Evolutionary conservation across 768 basidiomycete genomes (phyloP).

Genomic region (Amylocystis lapponica): DNA sequence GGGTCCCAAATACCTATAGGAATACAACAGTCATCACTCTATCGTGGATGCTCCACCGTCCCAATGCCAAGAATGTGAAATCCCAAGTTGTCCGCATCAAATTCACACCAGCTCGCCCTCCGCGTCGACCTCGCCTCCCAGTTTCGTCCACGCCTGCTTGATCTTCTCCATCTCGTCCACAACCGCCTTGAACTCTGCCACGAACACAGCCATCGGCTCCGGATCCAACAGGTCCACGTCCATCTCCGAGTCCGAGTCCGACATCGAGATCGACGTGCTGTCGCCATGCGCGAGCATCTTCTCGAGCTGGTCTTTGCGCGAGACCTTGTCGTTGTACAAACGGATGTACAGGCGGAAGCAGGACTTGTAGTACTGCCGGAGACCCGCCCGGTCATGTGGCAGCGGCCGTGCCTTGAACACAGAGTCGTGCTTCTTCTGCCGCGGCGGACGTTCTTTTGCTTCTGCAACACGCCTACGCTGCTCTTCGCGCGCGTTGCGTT

Average conservation of each 20-base stretch:
- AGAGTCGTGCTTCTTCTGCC: slow-evolving; percentile 21
- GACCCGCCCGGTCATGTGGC: slow-evolving; percentile 42
- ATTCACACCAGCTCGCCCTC: slow-evolving; percentile 4
- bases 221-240: slow-evolving; percentile 45
- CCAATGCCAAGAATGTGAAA: no score
- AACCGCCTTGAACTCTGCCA: slow-evolving; percentile 35
- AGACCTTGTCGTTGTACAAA: slow-evolving; percentile 39
- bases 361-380: slow-evolving; percentile 48
- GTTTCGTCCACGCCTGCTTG: slow-evolving; percentile 30
- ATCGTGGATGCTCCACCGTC: no score
- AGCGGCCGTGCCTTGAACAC: slow-evolving; percentile 19
- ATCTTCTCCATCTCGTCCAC: slow-evolving; percentile 52
- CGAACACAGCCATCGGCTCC: slow-evolving; percentile 11
- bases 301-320: slow-evolving; percentile 48
- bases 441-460: slow-evolving; percentile 19
- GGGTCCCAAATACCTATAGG: no score
- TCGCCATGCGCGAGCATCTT: slow-evolving; percentile 39
- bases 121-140: slow-evolving; percentile 13
- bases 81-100: no score
- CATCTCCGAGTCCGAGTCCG: slow-evolving; percentile 26
- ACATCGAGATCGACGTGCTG: slow-evolving; percentile 37
- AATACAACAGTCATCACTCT: no score
- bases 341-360: slow-evolving; percentile 48
- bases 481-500: slow-evolving; percentile 27
- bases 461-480: background rate